Evolutionary conservation across 2,329 filamentous ascomycete genomes (phyloP), one percentile per base, ranked within the genome.

Genomic region (Boeremia exigua): DNA sequence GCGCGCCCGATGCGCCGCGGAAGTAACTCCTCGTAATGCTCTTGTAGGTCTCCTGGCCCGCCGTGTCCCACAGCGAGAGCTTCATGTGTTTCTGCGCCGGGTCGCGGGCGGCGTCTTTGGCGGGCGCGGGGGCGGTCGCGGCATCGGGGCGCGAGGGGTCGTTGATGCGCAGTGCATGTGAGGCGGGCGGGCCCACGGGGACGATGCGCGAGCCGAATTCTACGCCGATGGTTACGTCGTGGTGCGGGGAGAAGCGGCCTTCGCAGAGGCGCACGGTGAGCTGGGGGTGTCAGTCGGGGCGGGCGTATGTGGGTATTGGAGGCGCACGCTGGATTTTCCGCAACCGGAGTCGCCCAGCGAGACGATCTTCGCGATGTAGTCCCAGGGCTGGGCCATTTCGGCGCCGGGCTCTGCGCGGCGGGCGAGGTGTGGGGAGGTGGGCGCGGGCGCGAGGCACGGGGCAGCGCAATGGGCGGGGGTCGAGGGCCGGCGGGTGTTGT

Each of bases 331-430:
- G 54, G 92, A 96, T 82, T 99, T 99, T 72, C 95, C 95, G 74
- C 92, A 96, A 74, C 93, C 95, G 40, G 90, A 95, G 81, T 98
- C 95, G 76, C 95, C 95, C 71, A 99, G 92, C 80, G 92, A 96
- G 73, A 98, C 94, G 69, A 99, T 91, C 80, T 99, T 99, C 77
- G 94, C 93, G 75, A 98, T 99, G 82, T 96, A 98, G 81, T 98
- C 92, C 94, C 94, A 98, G 77, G 92, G 89, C 71, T 88, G 84
- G 61, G 82, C 70, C 79, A 81, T 81, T 40, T 61, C 56, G 40
- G 50, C 27, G 36, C 36, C 34, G 48, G 56, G 54, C 56, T 52
- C 56, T 51, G 38, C 53, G 42, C 56, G 15, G 14, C 23, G 48
- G 44, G 27, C 48, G 39, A 50, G 56, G 46, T 55, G 50, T 58